Base-by-base conservation (phyloP, 2,329 filamentous ascomycete species). In the Thielaviopsis ethacetica region DNA sequence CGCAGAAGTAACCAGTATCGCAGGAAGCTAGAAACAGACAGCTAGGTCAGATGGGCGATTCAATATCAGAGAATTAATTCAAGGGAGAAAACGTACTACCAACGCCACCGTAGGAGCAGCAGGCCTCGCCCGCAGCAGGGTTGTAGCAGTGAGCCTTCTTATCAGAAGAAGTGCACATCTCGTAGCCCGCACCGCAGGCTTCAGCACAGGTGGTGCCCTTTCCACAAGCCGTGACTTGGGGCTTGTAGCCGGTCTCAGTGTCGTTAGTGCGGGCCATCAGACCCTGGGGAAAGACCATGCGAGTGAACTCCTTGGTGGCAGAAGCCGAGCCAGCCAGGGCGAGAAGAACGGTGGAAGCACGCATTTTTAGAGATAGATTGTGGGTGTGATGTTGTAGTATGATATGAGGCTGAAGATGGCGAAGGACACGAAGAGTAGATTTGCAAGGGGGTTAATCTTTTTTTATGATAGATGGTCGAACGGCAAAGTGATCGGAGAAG, bases 1-100 rank as follows among this genome's bases (percentile, higher is more conserved):
- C 75, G 72, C 82, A 85, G 73, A 79, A 84, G 72, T 78, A 85
- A 55, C 79, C 80, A 17, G 70, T 67, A 34, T 80, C 75, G 68
- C 82, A 85, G 34, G 81, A 79, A 69, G 81, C 80, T 83, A 57
- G n/a, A 9, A 3, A 3, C 10, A 10, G 5, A 34, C 30, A 24
- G 54, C n/a, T 47, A 49, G 52, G 60, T 62, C 50, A 62, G 59
- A 9, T 56, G 5, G 5, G 17, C 13, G 15, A 56, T 56, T 21
- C 30, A 49, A 9, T 15, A 21, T 21, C 24, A 30, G 49, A 21
- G 24, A 47, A 6, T 17, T 5, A 56, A 21, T 24, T 17, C 15
- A 47, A 5, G 6, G 54, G 15, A 17, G 17, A n/a, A 54, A 54
- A 75, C 76, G 66, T 72, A 82, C 79, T 79, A 71, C 82, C 81